A percentile compares a stretch with the other conserved stretches of the same genome.
Evolutionary conservation across 805 yeast genomes (phyloP).

Genomic region (Wickerhamiella azymoides): DNA sequence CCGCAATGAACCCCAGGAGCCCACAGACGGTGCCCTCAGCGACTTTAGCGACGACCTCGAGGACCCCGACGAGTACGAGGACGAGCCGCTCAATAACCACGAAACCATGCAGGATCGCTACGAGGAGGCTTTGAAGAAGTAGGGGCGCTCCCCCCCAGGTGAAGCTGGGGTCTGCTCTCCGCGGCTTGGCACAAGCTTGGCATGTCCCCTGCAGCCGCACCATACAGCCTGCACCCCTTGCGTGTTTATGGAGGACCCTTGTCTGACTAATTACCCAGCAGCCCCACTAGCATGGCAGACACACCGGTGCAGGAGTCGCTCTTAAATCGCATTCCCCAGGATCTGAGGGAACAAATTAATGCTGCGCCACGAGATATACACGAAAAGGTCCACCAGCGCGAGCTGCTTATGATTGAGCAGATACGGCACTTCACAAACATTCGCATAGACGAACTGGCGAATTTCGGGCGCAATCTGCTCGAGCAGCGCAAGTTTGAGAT

Average conservation of each 20-base stretch:
- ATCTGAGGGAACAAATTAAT: constrained; percentile 8
- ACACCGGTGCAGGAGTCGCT: constrained; percentile 5
- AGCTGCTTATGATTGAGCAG: constrained; percentile 11
- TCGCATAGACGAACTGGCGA: constrained; percentile 14
- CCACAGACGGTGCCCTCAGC: constrained; percentile 34
- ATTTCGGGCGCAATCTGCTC: constrained; percentile 10
- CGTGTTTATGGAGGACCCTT: background rate
- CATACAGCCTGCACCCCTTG: too few relatives aligned
- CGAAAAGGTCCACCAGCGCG: constrained; percentile 13
- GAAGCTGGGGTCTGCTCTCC: too few relatives aligned
- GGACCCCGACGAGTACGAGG: constrained; percentile 13
- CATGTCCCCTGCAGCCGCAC: too few relatives aligned
- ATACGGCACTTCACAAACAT: constrained; percentile 10
- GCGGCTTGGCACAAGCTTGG: too few relatives aligned
- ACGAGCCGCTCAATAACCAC: constrained; percentile 3
- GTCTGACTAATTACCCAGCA: background rate
- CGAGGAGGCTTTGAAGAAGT: constrained; percentile 27
- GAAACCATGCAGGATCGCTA: constrained; percentile 9
- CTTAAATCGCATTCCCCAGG: constrained; percentile 4
- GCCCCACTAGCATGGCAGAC: constrained; percentile 2
- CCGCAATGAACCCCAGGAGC: constrained; percentile 25
- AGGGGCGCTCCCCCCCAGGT: too few relatives aligned
- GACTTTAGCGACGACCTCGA: constrained; percentile 33
- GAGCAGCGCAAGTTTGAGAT: constrained; percentile 6
- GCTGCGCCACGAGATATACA: constrained; percentile 10